Evolutionary conservation across 805 yeast genomes (phyloP).

Genomic region (Nakazawaea molendinolei): DNA sequence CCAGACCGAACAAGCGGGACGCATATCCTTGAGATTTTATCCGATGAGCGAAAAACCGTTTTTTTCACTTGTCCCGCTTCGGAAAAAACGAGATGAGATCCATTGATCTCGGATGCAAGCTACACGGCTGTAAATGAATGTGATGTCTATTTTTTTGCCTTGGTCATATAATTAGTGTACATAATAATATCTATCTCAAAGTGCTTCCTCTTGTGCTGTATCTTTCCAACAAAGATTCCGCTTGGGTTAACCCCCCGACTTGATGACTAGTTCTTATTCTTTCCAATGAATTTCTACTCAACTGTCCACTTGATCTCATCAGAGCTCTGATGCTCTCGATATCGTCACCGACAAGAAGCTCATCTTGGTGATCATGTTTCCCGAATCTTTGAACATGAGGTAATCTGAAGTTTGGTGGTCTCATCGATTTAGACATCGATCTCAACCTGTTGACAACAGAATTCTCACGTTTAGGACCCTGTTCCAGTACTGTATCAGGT

Average conservation of each 20-base stretch:
- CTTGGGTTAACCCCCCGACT: constrained; percentile 42
- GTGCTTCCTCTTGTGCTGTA: constrained; percentile 10
- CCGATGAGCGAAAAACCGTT: no score
- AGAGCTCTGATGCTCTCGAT: constrained; percentile 12
- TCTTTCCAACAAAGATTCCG: constrained; percentile 32
- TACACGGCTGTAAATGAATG: no score
- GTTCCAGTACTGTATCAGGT: not conserved
- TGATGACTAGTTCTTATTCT: constrained; percentile 39
- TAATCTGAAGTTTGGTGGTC: constrained; percentile 4
- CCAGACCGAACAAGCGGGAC: no score
- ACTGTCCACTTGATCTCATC: constrained; percentile 15
- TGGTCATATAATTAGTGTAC: no score
- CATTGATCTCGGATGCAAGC: no score
- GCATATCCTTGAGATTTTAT: no score
- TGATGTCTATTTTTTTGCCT: no score
- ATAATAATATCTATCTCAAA: no score
- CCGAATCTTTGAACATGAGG: no score
- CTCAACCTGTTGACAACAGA: constrained; percentile 7
- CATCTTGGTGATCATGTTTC: no score
- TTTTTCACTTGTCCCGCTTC: no score
- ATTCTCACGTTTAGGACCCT: not conserved
- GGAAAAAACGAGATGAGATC: no score
- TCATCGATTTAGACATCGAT: constrained; percentile 7
- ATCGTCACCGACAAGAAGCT: constrained; percentile 6
- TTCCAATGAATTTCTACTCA: constrained; percentile 27